Evolutionary conservation across 2,329 filamentous ascomycete genomes (phyloP).

Genomic region (Aspergillus pseudoterreus): DNA sequence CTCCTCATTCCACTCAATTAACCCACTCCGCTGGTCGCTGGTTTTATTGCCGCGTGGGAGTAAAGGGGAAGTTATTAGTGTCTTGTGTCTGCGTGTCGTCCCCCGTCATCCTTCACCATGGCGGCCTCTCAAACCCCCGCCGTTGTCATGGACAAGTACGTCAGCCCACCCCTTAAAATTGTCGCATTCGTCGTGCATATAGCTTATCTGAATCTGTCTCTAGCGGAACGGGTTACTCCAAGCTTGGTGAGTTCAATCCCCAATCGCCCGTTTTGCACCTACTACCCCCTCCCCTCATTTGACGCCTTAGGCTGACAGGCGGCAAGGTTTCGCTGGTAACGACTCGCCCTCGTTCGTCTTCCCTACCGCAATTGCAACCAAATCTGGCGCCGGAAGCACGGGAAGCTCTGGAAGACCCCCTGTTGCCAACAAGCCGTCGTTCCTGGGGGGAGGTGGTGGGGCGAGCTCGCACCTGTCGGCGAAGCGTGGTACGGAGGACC

Average conservation of each 20-base stretch:
- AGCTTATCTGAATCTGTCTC: conserved; percentile 33
- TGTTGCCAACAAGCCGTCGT: conserved; percentile 92
- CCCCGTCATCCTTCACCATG: conserved; percentile 54
- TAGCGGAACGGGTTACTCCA: conserved; percentile 99
- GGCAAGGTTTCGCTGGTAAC: conserved; percentile 85
- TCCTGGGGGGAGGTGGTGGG: conserved; percentile 85
- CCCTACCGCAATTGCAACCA: conserved; percentile 96
- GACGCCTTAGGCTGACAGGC: conserved; percentile 32
- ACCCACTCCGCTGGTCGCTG: neutral
- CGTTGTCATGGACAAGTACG: conserved; percentile 99
- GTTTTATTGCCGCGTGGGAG: conserved; percentile 7
- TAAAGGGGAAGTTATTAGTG: conserved; percentile 13
- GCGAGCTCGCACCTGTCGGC: conserved; percentile 75
- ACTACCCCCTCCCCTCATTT: conserved; percentile 7
- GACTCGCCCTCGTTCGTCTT: conserved; percentile 99
- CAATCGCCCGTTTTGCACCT: conserved; percentile 1
- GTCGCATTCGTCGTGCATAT: conserved; percentile 36
- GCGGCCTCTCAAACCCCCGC: conserved; percentile 89
- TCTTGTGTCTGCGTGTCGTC: conserved; percentile 11
- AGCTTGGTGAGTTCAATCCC: conserved; percentile 69
- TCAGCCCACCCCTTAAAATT: conserved; percentile 23
- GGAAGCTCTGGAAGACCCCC: conserved; percentile 77
- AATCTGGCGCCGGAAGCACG: conserved; percentile 67
- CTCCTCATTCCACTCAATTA: neutral
- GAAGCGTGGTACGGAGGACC: conserved; percentile 94